These are phyloP conservation scores for Eutrema yunnanense DNA, from an alignment of 345 rosid genomes.

Conservation along the genomic window DNA sequence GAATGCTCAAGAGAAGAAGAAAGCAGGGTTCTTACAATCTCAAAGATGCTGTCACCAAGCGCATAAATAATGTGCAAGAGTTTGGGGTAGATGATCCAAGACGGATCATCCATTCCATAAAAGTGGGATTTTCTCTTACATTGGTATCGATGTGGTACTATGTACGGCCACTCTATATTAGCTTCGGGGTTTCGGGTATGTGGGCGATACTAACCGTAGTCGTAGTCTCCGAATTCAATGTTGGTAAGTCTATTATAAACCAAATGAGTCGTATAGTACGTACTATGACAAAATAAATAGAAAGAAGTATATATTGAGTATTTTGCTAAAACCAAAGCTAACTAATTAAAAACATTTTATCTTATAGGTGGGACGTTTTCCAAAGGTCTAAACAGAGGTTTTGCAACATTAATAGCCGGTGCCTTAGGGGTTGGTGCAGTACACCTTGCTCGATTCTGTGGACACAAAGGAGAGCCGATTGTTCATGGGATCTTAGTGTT, in stretches of 20 bases:
- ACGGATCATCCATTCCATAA: conserved; percentile 62
- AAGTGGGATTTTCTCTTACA: conserved; percentile 77
- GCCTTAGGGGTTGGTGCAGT: conserved; percentile 60
- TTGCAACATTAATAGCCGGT: conserved; percentile 63
- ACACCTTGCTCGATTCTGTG: conserved; percentile 51
- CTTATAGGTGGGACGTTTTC: conserved; percentile 62
- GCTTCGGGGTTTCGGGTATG: conserved; percentile 66
- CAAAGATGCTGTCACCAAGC: conserved; percentile 22
- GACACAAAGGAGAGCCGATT: conserved; percentile 53
- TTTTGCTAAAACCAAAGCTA: not conserved
- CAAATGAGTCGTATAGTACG: not conserved
- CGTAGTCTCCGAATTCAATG: conserved; percentile 69
- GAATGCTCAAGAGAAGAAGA: conserved; percentile 32
- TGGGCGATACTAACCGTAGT: conserved; percentile 92
- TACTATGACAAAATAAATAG: not conserved
- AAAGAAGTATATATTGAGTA: too few species aligned
- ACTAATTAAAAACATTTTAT: not conserved
- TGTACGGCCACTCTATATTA: conserved; percentile 52
- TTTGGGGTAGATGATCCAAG: conserved; percentile 67
- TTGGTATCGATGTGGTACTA: conserved; percentile 66
- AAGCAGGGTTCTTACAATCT: conserved; percentile 17
- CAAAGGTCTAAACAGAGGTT: conserved; percentile 59
- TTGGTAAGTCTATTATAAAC: conserved; percentile 41
- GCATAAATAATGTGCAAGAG: conserved; percentile 32
- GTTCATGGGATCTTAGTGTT: conserved; percentile 68